Base-by-base conservation (phyloP, 495 filamentous ascomycete species). In the Tetracladium marchalianum region DNA sequence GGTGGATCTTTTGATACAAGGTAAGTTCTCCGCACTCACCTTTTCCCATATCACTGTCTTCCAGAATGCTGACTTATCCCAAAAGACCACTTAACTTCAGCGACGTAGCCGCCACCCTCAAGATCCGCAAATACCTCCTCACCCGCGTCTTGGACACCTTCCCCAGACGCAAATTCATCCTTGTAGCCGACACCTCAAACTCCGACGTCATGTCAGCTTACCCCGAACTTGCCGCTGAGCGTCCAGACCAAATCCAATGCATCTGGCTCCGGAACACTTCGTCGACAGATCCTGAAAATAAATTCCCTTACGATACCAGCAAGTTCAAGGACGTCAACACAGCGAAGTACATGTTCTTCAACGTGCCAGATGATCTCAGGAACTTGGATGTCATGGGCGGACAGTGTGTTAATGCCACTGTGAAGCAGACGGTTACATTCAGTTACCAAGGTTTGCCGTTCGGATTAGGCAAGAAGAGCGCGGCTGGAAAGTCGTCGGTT, bases 171-270 rank as follows among this genome's bases (percentile, higher is more conserved):
- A 80, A 82, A 48, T 90, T 90, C 60, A 69, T 88, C 19, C 73
- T 90, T 8, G 62, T 89, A 1, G 85, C 79, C 43, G 85, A 90
- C 59, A 89, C 84, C 0, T 80, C 75, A 46, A 90, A 90, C 65
- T 75, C 72, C 24, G 85, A 90, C 58, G 72, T 87, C 45, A 85
- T 89, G 85, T 70, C 54, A 22, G 80, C 76, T 55, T 89, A 90
- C 56, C 85, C 84, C 1, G 65, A 68, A 48, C 66, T 87, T 57
- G 81, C 62, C 1, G 71, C 62, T 35, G 72, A 81, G 18, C 82
- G 76, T 53, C 83, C 84, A 0, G 70, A 65, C 16, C 78, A 84
- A 56, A 81, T 89, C n/a, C 77, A 82, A 50, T 90, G 85, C 61
- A 87, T 90, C 50, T 75, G 83, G 43, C 64, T 90, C 1, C 72